Percentiles rank a stretch among this genome's conserved stretches.
Conservation (phyloP, 257 asterid species). For the Ballota nigra region DNA sequence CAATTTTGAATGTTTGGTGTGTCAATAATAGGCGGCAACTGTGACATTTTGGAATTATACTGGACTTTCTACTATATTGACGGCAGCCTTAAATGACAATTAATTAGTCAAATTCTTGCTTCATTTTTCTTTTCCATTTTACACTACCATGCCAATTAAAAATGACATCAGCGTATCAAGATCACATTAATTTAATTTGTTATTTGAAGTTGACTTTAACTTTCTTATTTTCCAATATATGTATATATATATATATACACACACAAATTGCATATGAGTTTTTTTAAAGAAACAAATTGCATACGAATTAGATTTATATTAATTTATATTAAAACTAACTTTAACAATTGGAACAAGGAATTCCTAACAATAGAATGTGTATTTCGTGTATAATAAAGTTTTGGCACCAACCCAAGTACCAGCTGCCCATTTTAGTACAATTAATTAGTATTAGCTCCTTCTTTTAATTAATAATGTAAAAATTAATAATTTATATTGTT, state of each 20-base stretch:
- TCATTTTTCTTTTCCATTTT: neutral
- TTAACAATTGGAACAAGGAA: neutral
- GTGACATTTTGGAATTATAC: neutral
- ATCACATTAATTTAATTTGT: neutral
- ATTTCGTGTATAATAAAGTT: no score
- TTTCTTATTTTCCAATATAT: neutral
- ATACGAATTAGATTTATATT: no score
- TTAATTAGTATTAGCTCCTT: neutral
- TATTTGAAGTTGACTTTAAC: neutral
- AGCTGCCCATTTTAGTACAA: neutral
- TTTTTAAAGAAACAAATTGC: no score
- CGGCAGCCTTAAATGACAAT: neutral
- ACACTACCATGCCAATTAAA: neutral
- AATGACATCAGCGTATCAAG: neutral
- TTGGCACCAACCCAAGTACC: neutral
- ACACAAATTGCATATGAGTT: neutral
- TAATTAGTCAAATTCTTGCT: neutral
- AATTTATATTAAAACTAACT: no score
- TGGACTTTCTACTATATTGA: neutral
- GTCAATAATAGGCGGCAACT: constrained; percentile 9
- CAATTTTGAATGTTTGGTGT: neutral
- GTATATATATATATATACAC: no score
- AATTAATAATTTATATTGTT: neutral
- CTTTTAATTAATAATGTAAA: no score
- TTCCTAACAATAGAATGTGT: no score